phyloP scores from a whole-genome alignment of 768 basidiomycete genomes.

The Lentinula aciculospora region DNA sequence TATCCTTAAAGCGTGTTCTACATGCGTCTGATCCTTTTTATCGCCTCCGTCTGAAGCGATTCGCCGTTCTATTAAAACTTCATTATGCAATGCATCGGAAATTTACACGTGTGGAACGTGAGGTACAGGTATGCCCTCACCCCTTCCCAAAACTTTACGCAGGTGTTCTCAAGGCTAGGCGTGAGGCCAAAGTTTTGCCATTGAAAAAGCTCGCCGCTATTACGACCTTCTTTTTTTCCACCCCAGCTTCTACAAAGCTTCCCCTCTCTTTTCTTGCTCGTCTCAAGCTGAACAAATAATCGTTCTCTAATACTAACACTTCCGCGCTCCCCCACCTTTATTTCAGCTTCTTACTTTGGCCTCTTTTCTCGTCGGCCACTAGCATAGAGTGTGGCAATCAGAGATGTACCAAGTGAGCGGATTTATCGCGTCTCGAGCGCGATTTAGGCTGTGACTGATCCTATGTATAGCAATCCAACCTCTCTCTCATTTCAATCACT shows the following conservation, averaged over 20 bases:
- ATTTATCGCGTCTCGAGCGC: not conserved
- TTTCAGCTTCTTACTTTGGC: constrained; percentile 24
- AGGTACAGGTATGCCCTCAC: constrained; percentile 6
- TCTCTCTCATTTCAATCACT: constrained; percentile 27
- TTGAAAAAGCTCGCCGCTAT: not conserved
- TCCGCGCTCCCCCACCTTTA: constrained; percentile 19
- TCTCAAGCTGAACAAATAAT: constrained; percentile 10
- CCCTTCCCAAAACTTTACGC: not conserved
- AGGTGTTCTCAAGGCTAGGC: constrained; percentile 4
- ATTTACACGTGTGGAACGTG: constrained; percentile 10
- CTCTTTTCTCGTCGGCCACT: constrained; percentile 8
- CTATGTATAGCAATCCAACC: constrained; percentile 20
- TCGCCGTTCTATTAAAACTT: constrained; percentile 9
- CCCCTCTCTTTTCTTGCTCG: constrained; percentile 15
- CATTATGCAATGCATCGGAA: not conserved
- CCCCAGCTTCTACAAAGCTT: not conserved
- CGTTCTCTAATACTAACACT: constrained; percentile 13
- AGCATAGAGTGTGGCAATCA: not conserved
- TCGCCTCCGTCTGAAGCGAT: constrained; percentile 3
- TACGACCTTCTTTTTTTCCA: constrained; percentile 6
- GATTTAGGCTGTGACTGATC: too few relatives aligned
- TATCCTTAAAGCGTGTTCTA: constrained; percentile 7
- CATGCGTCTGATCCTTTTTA: constrained; percentile 13
- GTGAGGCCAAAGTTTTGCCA: constrained; percentile 3
- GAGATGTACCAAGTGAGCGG: constrained; percentile 4